Conservation (phyloP, 148 eudicot species). For the Camellia lanceoleosa region DNA sequence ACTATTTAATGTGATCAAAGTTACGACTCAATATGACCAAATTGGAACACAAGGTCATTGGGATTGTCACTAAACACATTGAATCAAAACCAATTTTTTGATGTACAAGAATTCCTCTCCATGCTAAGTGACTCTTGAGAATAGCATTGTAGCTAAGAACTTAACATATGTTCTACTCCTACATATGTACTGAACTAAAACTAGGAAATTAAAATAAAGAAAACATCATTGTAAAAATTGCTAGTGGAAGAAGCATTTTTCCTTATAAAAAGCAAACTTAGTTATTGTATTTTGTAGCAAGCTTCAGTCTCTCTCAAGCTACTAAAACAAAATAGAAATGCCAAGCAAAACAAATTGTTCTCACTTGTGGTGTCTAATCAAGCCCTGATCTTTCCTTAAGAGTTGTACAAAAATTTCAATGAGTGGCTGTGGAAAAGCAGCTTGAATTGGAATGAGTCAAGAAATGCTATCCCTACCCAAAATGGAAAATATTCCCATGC, state of each 20-base stretch:
- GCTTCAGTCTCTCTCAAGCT: not conserved
- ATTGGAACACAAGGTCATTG: too few relatives aligned
- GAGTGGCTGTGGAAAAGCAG: conserved; percentile 13
- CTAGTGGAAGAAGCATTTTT: conserved; percentile 12
- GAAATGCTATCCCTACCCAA: conserved; percentile 23
- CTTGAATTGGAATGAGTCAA: conserved; percentile 21
- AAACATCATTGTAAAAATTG: too few relatives aligned
- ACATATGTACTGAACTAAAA: not conserved
- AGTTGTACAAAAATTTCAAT: not conserved
- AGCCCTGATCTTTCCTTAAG: not conserved
- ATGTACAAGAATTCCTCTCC: too few relatives aligned
- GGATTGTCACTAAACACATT: too few relatives aligned
- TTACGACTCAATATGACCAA: too few relatives aligned
- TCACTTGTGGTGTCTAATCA: conserved; percentile 23
- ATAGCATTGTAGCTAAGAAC: not conserved
- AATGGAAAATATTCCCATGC: conserved; percentile 34
- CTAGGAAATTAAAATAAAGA: too few relatives aligned
- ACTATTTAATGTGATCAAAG: too few relatives aligned
- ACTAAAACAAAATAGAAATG: conserved; percentile 9
- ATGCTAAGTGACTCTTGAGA: not conserved
- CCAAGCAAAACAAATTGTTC: not conserved
- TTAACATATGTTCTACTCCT: too few relatives aligned
- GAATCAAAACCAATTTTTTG: too few relatives aligned
- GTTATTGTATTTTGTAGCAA: not conserved
- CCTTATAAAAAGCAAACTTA: not conserved